Conservation (phyloP, 306 rosid genomes). For the Albizia julibrissin region DNA sequence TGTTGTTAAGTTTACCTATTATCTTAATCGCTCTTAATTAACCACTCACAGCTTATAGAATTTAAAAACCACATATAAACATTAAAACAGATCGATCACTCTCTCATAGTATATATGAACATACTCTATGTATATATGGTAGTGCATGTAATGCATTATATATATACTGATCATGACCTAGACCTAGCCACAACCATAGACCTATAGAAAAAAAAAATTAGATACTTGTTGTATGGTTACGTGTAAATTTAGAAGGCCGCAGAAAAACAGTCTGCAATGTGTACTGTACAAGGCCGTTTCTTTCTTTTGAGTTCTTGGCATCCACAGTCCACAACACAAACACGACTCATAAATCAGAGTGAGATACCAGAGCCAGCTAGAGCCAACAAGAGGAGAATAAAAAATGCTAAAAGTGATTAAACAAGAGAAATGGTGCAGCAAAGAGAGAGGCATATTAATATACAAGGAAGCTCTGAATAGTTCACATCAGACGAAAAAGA, state of each 20-base stretch:
- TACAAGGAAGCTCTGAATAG: constrained; percentile 54
- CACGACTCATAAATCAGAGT: not conserved
- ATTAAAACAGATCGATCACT: not conserved
- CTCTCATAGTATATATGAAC: not conserved
- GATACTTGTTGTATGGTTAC: not conserved
- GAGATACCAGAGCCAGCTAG: not conserved
- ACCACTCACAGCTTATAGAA: not conserved
- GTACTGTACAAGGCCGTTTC: not conserved
- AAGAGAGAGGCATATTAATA: constrained; percentile 27
- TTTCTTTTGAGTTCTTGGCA: not conserved
- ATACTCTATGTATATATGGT: too few relatives aligned
- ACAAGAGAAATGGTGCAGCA: constrained; percentile 1
- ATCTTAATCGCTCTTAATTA: not conserved
- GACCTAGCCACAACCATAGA: not conserved
- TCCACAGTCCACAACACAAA: not conserved
- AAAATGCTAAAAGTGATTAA: constrained; percentile 1
- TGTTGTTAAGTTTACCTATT: not conserved
- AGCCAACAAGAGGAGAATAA: constrained; percentile 1
- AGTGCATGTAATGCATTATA: too few relatives aligned
- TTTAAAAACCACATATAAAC: not conserved
- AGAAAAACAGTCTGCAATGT: not conserved
- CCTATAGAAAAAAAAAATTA: not conserved
- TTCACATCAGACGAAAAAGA: constrained; percentile 68
- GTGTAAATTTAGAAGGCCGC: not conserved
- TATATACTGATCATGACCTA: not conserved